phyloP scores from a whole-genome alignment of 306 rosid genomes.

The peach (Prunus persica) region DNA sequence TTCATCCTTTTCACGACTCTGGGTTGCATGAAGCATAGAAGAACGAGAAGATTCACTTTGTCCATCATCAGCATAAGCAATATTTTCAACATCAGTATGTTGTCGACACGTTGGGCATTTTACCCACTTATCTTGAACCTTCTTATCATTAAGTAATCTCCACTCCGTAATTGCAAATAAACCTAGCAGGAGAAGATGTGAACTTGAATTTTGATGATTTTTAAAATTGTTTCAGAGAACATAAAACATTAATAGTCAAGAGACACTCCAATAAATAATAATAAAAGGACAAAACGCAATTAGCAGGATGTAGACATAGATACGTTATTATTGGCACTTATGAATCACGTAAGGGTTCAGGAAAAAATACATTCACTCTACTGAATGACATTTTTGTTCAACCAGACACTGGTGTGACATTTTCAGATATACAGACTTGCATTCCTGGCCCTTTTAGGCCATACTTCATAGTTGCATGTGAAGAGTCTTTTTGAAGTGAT shows the following conservation, averaged over 20 bases:
- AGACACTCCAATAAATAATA: neutral
- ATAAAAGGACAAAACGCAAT: neutral
- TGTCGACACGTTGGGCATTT: constrained; percentile 97
- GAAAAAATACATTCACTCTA: neutral
- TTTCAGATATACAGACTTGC: neutral
- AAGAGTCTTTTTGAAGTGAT: neutral
- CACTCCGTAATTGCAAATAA: constrained; percentile 81
- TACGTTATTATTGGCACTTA: neutral
- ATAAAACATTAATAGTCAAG: neutral
- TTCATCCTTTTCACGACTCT: constrained; percentile 53
- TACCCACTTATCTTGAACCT: constrained; percentile 67
- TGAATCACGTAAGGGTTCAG: neutral
- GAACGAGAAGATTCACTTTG: constrained; percentile 47
- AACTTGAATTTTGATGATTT: neutral
- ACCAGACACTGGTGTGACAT: neutral
- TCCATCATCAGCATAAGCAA: constrained; percentile 82
- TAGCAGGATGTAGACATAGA: neutral
- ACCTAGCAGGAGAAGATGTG: constrained; percentile 47
- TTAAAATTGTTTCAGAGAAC: neutral
- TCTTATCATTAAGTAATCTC: constrained; percentile 41
- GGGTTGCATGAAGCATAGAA: constrained; percentile 33
- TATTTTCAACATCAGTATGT: constrained; percentile 77
- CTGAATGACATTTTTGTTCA: neutral
- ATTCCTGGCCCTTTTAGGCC: neutral
- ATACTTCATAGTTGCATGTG: neutral